Evolutionary conservation across 148 eudicot genomes (phyloP).

Genomic region (Silene latifolia): DNA sequence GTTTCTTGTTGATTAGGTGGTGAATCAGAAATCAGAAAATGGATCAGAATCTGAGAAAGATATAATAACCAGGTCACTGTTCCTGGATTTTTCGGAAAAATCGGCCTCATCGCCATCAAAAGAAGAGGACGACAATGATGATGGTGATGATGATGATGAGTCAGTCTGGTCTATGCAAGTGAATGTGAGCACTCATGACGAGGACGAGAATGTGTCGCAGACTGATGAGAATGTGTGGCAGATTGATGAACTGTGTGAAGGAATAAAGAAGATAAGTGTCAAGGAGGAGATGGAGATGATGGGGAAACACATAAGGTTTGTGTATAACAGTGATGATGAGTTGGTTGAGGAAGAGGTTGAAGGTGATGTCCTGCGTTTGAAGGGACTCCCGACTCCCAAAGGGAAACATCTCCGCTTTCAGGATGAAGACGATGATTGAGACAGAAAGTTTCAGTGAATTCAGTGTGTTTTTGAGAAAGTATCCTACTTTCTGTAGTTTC

Average conservation of each 20-base stretch:
- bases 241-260: constrained; percentile 71
- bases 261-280: constrained; percentile 46
- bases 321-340: constrained; percentile 80
- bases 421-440: constrained; percentile 25
- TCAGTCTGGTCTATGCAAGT: constrained; percentile 11
- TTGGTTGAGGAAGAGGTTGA: constrained; percentile 24
- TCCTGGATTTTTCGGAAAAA: constrained; percentile 70
- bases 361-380: constrained; percentile 33
- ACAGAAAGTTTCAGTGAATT: background rate
- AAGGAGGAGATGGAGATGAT: constrained; percentile 21
- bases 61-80: constrained; percentile 57
- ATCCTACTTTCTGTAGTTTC: constrained; percentile 35
- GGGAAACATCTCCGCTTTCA: constrained; percentile 67
- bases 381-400: constrained; percentile 57
- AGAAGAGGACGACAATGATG: constrained; percentile 42
- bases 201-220: constrained; percentile 15
- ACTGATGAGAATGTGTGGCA: constrained; percentile 11
- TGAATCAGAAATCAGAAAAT: constrained; percentile 25
- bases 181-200: constrained; percentile 20
- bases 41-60: constrained; percentile 37
- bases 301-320: constrained; percentile 58
- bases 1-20: constrained; percentile 28
- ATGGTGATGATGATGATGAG: constrained; percentile 29
- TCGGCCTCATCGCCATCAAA: constrained; percentile 31
- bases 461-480: constrained; percentile 25